phyloP scores from a whole-genome alignment of 352 stramenopile genomes.

The Pythium aphanidermatum region DNA sequence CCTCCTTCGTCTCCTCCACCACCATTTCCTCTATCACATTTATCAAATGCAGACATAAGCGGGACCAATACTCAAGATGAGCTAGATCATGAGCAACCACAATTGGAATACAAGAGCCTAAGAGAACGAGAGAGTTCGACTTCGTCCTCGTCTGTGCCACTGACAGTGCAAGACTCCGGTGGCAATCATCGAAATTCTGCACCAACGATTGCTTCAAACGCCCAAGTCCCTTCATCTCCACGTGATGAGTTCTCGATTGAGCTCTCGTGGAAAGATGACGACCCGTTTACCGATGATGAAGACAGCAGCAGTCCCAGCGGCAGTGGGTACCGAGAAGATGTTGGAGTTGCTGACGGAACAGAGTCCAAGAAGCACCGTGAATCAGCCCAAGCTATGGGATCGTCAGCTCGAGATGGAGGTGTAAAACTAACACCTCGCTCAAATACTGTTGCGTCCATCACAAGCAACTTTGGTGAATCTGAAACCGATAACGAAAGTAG shows the following conservation, averaged over 20 bases:
- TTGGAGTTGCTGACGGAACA: too few species aligned
- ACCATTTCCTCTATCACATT: slow-evolving; percentile 17
- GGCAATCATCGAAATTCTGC: background rate
- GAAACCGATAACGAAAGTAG: background rate
- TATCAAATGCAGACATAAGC: slow-evolving; percentile 8
- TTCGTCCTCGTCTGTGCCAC: too few species aligned
- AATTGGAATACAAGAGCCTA: too few species aligned
- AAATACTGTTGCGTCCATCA: too few species aligned
- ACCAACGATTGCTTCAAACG: too few species aligned
- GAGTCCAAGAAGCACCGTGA: too few species aligned
- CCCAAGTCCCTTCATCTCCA: slow-evolving; percentile 1
- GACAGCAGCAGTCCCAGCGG: slow-evolving; percentile 4
- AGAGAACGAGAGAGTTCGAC: too few species aligned
- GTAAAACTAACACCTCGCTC: too few species aligned
- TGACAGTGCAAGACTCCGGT: slow-evolving; percentile 5
- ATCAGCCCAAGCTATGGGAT: too few species aligned
- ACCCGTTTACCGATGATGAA: slow-evolving; percentile 24
- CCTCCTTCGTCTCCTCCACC: slow-evolving; percentile 21
- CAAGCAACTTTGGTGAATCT: background rate
- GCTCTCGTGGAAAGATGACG: slow-evolving; percentile 28
- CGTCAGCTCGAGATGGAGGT: too few species aligned
- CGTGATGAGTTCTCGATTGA: slow-evolving; percentile 17
- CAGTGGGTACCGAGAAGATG: background rate
- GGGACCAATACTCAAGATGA: too few species aligned
- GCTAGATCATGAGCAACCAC: too few species aligned